These are phyloP conservation scores for Solanum hybrid DNA, from an alignment of 305 asterid species.

Conservation along the genomic window DNA sequence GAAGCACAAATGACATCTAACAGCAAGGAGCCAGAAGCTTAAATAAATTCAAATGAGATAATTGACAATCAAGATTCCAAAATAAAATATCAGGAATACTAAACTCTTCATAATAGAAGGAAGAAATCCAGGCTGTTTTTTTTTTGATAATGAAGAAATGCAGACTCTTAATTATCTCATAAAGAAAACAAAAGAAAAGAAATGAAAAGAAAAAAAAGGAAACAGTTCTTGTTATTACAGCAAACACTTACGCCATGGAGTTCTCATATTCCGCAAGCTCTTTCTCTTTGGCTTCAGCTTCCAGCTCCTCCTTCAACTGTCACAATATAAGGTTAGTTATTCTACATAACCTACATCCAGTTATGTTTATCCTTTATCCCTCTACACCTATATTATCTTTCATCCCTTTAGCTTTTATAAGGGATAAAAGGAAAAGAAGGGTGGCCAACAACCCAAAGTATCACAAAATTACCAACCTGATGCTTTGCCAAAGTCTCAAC, in stretches of 20 bases:
- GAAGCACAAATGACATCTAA: constrained; percentile 1
- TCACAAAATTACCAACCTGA: constrained; percentile 44
- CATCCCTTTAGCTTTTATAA: neutral
- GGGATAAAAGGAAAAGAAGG: neutral
- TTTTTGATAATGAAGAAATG: neutral
- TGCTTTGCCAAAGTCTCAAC: constrained; percentile 86
- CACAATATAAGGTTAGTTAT: constrained; percentile 8
- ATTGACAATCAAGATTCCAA: neutral
- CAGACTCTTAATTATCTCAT: neutral
- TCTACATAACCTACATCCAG: neutral
- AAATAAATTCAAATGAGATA: neutral
- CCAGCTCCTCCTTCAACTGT: constrained; percentile 81
- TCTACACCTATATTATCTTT: neutral
- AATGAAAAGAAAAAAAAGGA: neutral
- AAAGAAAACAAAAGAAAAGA: neutral
- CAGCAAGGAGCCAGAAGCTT: neutral
- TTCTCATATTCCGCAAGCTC: constrained; percentile 68
- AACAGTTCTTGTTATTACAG: neutral
- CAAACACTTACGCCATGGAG: constrained; percentile 41
- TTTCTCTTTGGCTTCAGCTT: constrained; percentile 83
- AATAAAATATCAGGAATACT: neutral
- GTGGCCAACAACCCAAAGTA: neutral
- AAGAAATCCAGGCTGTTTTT: neutral
- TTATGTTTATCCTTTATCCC: neutral
- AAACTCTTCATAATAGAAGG: neutral